phyloP scores from a whole-genome alignment of 345 rosid genomes.

The Eucalyptus caleyi region DNA sequence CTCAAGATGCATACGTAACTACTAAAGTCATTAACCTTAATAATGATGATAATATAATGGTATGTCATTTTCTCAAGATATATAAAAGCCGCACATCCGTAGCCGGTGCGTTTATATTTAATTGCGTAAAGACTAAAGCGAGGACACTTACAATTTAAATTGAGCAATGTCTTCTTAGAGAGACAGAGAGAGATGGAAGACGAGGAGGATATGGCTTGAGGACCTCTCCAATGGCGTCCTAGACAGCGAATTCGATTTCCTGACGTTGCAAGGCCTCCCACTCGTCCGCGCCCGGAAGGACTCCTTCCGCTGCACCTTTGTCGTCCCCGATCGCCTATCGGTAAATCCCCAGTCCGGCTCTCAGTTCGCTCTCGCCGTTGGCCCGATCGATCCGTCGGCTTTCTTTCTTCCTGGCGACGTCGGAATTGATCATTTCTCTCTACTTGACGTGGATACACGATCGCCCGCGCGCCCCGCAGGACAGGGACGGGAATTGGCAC shows the following conservation, averaged over 20 bases:
- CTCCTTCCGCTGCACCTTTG: slow-evolving; percentile 18
- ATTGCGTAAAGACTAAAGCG: not conserved
- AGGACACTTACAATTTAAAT: not conserved
- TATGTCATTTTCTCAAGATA: not conserved
- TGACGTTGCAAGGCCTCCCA: not conserved
- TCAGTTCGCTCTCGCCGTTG: not conserved
- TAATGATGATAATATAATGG: not conserved
- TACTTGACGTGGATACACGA: not conserved
- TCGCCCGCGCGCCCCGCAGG: not conserved
- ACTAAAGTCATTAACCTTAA: not conserved
- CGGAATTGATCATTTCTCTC: not conserved
- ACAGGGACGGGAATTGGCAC: slow-evolving; percentile 31
- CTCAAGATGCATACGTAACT: not conserved
- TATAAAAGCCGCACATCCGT: not conserved
- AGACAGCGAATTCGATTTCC: not conserved
- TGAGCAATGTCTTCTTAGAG: not conserved
- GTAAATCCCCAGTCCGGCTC: not conserved
- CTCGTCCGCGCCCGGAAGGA: slow-evolving; percentile 9
- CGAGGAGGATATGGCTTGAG: not conserved
- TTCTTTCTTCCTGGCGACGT: not conserved
- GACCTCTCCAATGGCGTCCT: not conserved
- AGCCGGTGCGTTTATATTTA: not conserved
- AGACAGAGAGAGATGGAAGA: not conserved
- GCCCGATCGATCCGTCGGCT: not conserved
- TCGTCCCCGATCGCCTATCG: slow-evolving; percentile 6